Conservation (phyloP, 441 rosid genomes). For the Pelargonium citronellum region DNA sequence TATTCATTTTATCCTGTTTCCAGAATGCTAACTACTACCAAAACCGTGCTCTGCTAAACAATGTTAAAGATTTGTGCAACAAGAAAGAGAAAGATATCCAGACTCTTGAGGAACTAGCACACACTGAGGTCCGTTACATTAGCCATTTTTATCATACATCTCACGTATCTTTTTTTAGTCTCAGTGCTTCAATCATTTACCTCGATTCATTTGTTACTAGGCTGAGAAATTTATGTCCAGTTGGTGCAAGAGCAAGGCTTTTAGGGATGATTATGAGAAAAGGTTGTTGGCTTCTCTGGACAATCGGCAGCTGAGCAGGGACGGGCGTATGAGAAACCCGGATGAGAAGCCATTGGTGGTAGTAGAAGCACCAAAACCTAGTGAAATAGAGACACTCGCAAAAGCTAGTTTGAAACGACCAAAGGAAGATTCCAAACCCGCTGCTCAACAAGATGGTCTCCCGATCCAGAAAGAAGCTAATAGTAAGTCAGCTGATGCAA, state of each 20-base stretch:
- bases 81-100: constrained; percentile 42
- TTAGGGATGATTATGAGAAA: constrained; percentile 69
- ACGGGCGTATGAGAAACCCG: constrained; percentile 73
- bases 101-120: constrained; percentile 46
- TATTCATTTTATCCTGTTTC: not conserved
- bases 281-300: constrained; percentile 59
- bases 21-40: constrained; percentile 47
- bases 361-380: constrained; percentile 28
- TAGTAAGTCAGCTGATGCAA: constrained; percentile 23
- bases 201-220: constrained; percentile 28
- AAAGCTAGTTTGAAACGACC: constrained; percentile 28
- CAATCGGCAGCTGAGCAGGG: constrained; percentile 47
- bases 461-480: not conserved
- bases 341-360: constrained; percentile 67
- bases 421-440: constrained; percentile 47
- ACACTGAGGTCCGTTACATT: constrained; percentile 39
- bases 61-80: constrained; percentile 45
- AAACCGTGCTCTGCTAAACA: constrained; percentile 32
- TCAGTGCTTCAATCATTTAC: not conserved
- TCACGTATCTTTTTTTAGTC: not conserved
- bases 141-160: not conserved
- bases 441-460: constrained; percentile 20
- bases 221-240: constrained; percentile 67
- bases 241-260: constrained; percentile 50
- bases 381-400: constrained; percentile 31